phyloP scores from a whole-genome alignment of 495 filamentous ascomycete species.

The Lasiosphaeris hirsuta region DNA sequence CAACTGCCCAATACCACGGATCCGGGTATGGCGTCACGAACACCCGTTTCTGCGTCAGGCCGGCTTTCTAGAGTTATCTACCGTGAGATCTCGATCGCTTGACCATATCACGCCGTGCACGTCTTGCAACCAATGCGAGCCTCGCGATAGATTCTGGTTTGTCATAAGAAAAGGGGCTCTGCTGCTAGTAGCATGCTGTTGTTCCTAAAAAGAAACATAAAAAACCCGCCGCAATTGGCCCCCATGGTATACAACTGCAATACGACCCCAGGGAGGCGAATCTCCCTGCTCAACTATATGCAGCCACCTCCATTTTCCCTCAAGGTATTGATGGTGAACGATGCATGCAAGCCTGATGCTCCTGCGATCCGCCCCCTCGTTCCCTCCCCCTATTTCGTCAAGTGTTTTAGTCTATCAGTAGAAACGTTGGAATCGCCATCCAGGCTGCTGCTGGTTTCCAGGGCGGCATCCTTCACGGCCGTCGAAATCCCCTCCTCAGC shows the following conservation, averaged over 20 bases:
- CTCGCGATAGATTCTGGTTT: neutral
- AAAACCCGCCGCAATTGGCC: neutral
- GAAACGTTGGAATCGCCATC: too few species aligned
- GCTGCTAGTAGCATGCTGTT: neutral
- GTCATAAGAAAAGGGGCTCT: conserved; percentile 1
- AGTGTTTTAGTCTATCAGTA: too few species aligned
- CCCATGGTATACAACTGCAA: neutral
- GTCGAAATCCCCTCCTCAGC: neutral
- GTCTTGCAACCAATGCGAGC: neutral
- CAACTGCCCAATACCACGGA: neutral
- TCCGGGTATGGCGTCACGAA: conserved; percentile 5
- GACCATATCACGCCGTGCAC: neutral
- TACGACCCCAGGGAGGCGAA: too few species aligned
- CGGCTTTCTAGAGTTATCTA: neutral
- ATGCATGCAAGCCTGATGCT: too few species aligned
- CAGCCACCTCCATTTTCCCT: too few species aligned
- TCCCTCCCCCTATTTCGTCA: too few species aligned
- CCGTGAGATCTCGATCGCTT: too few species aligned
- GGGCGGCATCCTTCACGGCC: too few species aligned
- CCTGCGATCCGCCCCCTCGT: too few species aligned
- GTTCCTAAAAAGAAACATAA: neutral
- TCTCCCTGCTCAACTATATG: too few species aligned
- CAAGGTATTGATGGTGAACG: too few species aligned
- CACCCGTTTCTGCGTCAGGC: neutral
- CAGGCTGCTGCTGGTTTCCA: too few species aligned